Conservation (phyloP, 345 rosid genomes). For the Eucalyptus pauciflora region DNA sequence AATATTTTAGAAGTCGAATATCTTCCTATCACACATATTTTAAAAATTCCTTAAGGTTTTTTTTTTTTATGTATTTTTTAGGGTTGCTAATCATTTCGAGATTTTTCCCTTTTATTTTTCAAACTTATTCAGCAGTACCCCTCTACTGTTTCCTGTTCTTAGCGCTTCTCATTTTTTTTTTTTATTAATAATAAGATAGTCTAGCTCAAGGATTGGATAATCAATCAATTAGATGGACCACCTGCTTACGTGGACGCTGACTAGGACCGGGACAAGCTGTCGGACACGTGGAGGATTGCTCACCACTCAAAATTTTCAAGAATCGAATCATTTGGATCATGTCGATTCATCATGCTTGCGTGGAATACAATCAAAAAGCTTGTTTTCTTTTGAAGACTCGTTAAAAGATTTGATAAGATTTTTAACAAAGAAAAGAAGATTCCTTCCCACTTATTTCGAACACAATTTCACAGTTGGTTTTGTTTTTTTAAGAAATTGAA, state of each 20-base stretch:
- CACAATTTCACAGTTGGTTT: background rate
- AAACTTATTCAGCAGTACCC: background rate
- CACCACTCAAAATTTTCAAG: background rate
- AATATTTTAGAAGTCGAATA: background rate
- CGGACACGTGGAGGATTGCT: background rate
- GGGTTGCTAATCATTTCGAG: background rate
- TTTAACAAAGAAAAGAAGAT: too few species aligned
- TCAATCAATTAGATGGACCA: background rate
- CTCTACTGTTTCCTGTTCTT: background rate
- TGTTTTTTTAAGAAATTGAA: too few species aligned
- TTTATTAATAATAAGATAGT: background rate
- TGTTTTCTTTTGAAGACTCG: background rate
- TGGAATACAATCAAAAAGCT: background rate
- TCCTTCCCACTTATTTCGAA: background rate
- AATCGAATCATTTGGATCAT: background rate
- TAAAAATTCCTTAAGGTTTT: background rate
- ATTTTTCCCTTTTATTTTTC: background rate
- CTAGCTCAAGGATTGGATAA: background rate
- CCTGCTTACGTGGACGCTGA: background rate
- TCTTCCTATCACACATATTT: background rate
- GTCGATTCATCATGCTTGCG: background rate
- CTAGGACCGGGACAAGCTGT: background rate
- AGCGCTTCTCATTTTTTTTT: background rate
- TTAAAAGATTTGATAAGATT: background rate
- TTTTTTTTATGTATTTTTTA: too few species aligned